A percentile compares a stretch with the other conserved stretches of the same genome.
Evolutionary conservation across 139 green algal genomes (phyloP).

Genomic region (Volvox africanus): DNA sequence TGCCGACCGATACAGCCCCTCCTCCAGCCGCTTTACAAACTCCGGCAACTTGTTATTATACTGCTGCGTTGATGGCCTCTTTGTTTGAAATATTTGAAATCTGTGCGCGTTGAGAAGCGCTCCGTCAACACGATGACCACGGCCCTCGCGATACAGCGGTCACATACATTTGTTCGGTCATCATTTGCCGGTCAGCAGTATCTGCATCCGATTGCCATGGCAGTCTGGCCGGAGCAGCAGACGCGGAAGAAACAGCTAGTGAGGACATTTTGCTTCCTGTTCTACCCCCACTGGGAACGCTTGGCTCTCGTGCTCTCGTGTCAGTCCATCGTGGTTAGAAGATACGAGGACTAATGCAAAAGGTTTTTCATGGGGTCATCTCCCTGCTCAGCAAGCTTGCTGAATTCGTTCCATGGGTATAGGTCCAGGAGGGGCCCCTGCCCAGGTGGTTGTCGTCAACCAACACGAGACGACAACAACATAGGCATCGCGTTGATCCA

Average conservation of each 20-base stretch:
- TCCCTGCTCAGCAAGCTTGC: no score
- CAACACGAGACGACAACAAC: no score
- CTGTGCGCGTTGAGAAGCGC: neutral
- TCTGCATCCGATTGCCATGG: conserved; percentile 16
- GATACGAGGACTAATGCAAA: neutral
- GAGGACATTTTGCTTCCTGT: conserved; percentile 10
- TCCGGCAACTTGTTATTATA: conserved; percentile 84
- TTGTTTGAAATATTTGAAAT: conserved; percentile 52
- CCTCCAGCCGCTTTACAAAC: conserved; percentile 88
- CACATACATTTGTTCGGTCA: conserved; percentile 43
- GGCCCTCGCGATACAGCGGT: neutral
- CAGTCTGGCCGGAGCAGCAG: neutral
- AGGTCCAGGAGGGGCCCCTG: no score
- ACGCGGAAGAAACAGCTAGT: conserved; percentile 26
- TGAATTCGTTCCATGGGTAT: no score
- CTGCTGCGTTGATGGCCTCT: conserved; percentile 56
- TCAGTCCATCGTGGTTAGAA: conserved; percentile 18
- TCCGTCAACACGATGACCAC: conserved; percentile 41
- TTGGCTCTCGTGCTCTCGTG: neutral
- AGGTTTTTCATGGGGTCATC: neutral
- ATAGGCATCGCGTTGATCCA: no score
- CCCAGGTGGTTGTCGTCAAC: no score
- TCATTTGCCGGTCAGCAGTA: conserved; percentile 36
- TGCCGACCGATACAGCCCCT: conserved; percentile 82
- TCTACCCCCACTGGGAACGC: neutral